Base-by-base conservation (phyloP, 1,139 yeast species). In the Torulaspora globosa region DNA sequence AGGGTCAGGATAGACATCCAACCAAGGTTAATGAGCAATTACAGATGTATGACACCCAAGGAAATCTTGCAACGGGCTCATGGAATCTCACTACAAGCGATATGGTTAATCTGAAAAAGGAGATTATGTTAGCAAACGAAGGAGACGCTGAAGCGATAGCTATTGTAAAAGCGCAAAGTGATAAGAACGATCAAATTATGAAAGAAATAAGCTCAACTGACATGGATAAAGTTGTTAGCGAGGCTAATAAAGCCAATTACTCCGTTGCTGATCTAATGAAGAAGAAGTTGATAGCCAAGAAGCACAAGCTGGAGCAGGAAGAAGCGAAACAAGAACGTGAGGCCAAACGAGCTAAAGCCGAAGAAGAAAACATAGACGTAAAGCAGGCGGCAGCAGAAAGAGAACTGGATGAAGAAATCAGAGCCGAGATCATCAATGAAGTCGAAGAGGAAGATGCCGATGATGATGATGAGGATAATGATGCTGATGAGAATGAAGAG, bases 1-100 rank as follows among this genome's bases (percentile, higher is more conserved):
- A 78, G 58, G 86, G 86, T 2, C 80, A 80, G 53, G 95, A 86
- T 54, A 81, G 77, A 55, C 95, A 94, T 0, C 94, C 94, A 1
- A 71, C 82, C 3, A 70, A 73, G 16, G 87, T 94, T 0, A 79
- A 82, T 48, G 78, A 74, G n/a, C 83, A 79, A 58, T 78, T 88
- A 76, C 94, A 95, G 9, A 68, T 87, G 51, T 81, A 83, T 68
- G 82, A 84, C 43, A 78, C 87, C 0, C 70, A 76, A 26, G 95
- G 94, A 5, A 79, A 82, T 29, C 48, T 64, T n/a, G 65, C 67
- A 5, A 58, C 62, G 71, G 54, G 88, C 78, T 33, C 90, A 79
- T 36, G 84, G 82, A 16, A 80, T 84, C 72, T 87, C 65, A 69
- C 82, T 5, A 87, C 87, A 55, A 76, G 79, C 51, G 95, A 88